phyloP scores from a whole-genome alignment of 2,329 filamentous ascomycete genomes.

The Geosmithia morbida region DNA sequence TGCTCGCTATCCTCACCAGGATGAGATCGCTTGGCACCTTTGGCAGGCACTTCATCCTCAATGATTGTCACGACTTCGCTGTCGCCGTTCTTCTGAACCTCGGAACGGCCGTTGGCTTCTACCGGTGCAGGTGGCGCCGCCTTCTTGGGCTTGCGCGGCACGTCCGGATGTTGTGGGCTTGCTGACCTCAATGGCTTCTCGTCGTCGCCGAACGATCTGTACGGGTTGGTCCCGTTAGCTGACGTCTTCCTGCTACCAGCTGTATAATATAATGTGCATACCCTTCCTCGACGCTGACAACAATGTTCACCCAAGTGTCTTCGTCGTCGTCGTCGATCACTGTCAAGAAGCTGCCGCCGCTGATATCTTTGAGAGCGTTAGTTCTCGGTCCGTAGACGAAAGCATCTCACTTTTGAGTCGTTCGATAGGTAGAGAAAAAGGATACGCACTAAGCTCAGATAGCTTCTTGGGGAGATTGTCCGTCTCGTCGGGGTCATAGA shows the following conservation, averaged over 20 bases:
- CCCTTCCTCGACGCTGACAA: constrained; percentile 47
- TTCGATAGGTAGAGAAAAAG: neutral
- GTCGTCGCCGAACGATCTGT: constrained; percentile 25
- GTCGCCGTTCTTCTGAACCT: constrained; percentile 23
- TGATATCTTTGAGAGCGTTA: constrained; percentile 38
- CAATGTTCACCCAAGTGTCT: constrained; percentile 62
- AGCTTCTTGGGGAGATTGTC: constrained; percentile 75
- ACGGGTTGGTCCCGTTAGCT: constrained; percentile 9
- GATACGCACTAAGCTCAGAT: constrained; percentile 48
- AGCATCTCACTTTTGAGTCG: too few species aligned
- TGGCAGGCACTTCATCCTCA: constrained; percentile 13
- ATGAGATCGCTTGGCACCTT: constrained; percentile 30
- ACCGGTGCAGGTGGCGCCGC: constrained; percentile 6
- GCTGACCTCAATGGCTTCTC: constrained; percentile 41
- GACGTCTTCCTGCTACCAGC: neutral
- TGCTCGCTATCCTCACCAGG: constrained; percentile 25
- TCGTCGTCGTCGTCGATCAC: constrained; percentile 73
- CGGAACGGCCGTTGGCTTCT: constrained; percentile 22
- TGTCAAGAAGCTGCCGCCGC: constrained; percentile 61
- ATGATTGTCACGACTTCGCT: constrained; percentile 11
- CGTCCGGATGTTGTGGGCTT: constrained; percentile 26
- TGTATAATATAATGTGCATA: neutral
- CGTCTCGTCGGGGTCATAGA: constrained; percentile 83
- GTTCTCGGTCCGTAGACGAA: constrained; percentile 1
- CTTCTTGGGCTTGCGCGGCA: constrained; percentile 39